Evolutionary conservation across 257 asterid genomes (phyloP).

Genomic region (Solanum pennellii): DNA sequence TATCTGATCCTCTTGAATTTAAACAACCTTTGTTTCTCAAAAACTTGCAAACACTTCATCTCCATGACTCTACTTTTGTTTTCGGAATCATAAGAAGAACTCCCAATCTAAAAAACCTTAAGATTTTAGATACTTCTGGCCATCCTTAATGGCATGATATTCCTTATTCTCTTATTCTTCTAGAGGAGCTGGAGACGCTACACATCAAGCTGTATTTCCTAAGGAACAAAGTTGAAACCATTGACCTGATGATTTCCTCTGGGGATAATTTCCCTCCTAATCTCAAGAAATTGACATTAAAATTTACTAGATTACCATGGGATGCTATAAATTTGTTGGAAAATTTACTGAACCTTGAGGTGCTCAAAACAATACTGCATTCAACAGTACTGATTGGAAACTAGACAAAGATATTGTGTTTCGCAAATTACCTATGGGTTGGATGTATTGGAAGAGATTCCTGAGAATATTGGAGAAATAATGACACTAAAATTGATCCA

Average conservation of each 20-base stretch:
- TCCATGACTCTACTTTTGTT: neutral
- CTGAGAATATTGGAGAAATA: no score
- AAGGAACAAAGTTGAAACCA: no score
- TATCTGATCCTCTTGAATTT: neutral
- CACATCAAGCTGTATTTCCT: rapidly evolving
- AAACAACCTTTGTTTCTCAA: neutral
- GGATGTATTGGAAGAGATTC: no score
- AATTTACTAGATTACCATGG: neutral
- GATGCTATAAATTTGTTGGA: neutral
- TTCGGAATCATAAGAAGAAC: neutral
- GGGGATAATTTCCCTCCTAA: neutral
- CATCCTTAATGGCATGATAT: neutral
- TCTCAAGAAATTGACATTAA: neutral
- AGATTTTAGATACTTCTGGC: rapidly evolving
- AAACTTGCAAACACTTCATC: neutral
- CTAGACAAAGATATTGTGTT: neutral
- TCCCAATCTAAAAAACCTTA: neutral
- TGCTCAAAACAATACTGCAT: rapidly evolving
- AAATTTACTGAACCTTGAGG: neutral
- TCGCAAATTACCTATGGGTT: no score
- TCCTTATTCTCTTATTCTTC: neutral
- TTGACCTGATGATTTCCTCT: neutral
- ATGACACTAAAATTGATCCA: no score
- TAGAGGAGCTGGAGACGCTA: neutral
- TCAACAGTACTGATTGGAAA: rapidly evolving